Evolutionary conservation across 1,284 basidiomycete species (phyloP).

Genomic region (Austroboletus niveus): DNA sequence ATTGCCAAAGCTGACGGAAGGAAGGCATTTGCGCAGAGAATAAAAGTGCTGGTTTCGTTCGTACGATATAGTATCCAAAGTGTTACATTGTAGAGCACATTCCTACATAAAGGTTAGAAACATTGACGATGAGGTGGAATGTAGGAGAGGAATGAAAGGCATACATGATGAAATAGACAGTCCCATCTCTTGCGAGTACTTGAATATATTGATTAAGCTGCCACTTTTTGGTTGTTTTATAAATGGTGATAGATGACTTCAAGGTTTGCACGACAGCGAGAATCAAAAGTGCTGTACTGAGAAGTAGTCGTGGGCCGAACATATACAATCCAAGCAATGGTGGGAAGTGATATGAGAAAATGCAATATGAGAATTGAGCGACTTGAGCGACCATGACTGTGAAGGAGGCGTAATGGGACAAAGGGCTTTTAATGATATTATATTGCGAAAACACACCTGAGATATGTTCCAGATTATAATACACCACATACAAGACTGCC

Average conservation of each 20-base stretch:
- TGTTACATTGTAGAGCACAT: not conserved
- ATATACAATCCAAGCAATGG: too few species aligned
- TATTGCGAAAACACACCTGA: not conserved
- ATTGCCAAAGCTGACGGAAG: too few species aligned
- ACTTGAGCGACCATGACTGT: not conserved
- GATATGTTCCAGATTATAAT: not conserved
- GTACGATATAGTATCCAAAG: not conserved
- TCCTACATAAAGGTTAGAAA: not conserved
- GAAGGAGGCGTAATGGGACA: not conserved
- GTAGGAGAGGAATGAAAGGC: not conserved
- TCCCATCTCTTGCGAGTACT: not conserved
- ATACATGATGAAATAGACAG: not conserved
- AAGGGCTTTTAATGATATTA: not conserved
- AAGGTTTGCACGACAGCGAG: not conserved
- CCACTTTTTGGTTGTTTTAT: not conserved
- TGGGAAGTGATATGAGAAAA: not conserved
- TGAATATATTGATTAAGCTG: not conserved
- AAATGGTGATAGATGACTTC: not conserved
- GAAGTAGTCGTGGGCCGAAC: not conserved
- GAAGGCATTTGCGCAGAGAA: too few species aligned
- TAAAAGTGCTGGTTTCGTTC: too few species aligned
- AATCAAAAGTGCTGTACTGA: not conserved
- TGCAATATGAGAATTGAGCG: not conserved
- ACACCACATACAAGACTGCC: not conserved
- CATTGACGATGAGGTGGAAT: not conserved